These are phyloP conservation scores for Fusarium sp. DNA, from an alignment of 2,329 filamentous ascomycete species.

Conservation along the genomic window DNA sequence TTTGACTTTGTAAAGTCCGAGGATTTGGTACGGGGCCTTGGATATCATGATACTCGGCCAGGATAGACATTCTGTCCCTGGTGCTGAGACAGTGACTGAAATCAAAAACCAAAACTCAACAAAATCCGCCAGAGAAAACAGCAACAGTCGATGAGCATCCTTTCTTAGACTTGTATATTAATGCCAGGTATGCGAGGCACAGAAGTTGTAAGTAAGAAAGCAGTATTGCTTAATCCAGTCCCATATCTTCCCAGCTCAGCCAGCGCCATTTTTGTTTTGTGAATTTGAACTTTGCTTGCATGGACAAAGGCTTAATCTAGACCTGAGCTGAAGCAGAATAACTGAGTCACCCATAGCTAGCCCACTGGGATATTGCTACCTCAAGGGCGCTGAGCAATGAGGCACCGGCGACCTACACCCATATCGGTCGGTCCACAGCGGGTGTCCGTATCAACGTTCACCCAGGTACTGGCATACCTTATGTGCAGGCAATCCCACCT, in stretches of 20 bases:
- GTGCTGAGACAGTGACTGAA: conserved; percentile 14
- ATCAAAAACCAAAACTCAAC: conserved; percentile 3
- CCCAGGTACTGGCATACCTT: neutral
- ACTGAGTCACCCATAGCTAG: no score
- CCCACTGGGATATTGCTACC: neutral
- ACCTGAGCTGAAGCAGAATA: no score
- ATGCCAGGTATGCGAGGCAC: neutral
- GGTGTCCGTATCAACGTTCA: neutral
- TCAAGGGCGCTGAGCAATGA: neutral
- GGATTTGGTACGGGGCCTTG: no score
- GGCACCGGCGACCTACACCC: neutral
- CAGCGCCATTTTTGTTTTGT: no score
- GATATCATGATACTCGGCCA: no score
- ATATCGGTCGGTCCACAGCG: neutral
- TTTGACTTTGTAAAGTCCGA: no score
- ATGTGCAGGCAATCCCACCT: neutral
- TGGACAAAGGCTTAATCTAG: no score
- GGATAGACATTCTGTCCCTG: neutral
- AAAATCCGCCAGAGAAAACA: neutral
- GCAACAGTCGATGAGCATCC: neutral
- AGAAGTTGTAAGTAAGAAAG: no score
- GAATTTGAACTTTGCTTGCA: no score
- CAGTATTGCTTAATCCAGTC: no score
- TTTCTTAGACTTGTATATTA: no score
- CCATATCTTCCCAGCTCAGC: no score